Evolutionary conservation across 164 flowering plant species (phyloP).

Genomic region (Dillenia turbinata): DNA sequence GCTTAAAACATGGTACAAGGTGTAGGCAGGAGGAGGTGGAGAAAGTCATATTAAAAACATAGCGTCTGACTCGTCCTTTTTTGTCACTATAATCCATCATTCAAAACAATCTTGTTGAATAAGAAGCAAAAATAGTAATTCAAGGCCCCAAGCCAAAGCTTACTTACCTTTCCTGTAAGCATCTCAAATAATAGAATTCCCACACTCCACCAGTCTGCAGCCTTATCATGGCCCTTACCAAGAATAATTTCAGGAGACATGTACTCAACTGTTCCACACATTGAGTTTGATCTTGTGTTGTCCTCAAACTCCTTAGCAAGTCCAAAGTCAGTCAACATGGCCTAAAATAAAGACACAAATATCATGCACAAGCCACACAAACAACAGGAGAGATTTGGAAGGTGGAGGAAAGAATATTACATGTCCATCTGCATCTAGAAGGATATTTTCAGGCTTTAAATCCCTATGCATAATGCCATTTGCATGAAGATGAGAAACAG

Average conservation of each 20-base stretch:
- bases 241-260: conserved; percentile 93
- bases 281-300: conserved; percentile 72
- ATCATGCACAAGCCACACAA: not conserved
- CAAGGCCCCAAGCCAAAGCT: no score
- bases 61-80: no score
- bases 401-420: conserved; percentile 22
- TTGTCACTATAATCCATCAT: no score
- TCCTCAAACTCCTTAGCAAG: conserved; percentile 82
- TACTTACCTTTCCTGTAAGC: conserved; percentile 88
- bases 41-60: no score
- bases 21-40: no score
- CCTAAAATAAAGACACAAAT: conserved; percentile 29
- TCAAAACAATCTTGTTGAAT: no score
- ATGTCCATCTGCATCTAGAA: conserved; percentile 79
- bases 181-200: conserved; percentile 84
- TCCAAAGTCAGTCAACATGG: conserved; percentile 91
- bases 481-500: conserved; percentile 76
- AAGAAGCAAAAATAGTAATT: no score
- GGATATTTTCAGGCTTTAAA: conserved; percentile 84
- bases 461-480: conserved; percentile 91
- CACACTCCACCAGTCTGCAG: conserved; percentile 99
- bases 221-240: conserved; percentile 91
- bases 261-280: conserved; percentile 91
- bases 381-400: conserved; percentile 3
- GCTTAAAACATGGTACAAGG: no score